Conservation (phyloP, 768 basidiomycete genomes). For the Neoboletus magnificus region DNA sequence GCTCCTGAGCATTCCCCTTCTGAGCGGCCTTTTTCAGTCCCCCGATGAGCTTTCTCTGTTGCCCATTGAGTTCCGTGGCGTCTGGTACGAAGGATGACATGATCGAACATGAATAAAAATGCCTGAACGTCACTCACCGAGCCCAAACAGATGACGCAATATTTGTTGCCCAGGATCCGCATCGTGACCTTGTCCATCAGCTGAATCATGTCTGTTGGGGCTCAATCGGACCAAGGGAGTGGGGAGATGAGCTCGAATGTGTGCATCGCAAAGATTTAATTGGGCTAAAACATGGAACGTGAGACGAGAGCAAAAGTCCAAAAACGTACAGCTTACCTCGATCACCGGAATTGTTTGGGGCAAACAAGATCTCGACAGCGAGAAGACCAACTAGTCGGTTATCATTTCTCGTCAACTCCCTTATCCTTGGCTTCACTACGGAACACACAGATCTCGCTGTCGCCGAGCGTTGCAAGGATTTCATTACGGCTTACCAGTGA, state of each 20-base stretch:
- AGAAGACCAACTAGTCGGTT: constrained; percentile 14
- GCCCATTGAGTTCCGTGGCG: background rate
- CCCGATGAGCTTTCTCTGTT: constrained; percentile 10
- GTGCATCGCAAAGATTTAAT: constrained; percentile 4
- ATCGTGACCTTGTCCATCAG: background rate
- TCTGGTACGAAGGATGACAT: too few species aligned
- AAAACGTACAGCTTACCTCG: background rate
- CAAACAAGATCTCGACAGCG: constrained; percentile 20
- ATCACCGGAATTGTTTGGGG: constrained; percentile 3
- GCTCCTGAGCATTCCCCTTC: too few species aligned
- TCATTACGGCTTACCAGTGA: background rate
- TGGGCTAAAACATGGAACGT: background rate
- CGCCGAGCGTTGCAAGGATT: background rate
- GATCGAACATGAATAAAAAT: background rate
- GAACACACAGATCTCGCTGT: too few species aligned
- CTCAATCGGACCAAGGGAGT: constrained; percentile 9
- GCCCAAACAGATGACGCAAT: constrained; percentile 17
- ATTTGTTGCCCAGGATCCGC: background rate
- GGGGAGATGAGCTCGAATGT: constrained; percentile 19
- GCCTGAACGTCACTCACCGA: constrained; percentile 4
- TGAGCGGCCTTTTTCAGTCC: too few species aligned
- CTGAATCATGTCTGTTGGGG: background rate
- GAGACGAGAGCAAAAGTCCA: background rate
- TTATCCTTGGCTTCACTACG: constrained; percentile 12
- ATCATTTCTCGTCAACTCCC: constrained; percentile 9